Percentiles rank a stretch among this genome's conserved stretches.
These are phyloP conservation scores for Pseudopyrenochaeta lycopersici DNA, from an alignment of 2,329 filamentous ascomycete species.

Conservation along the genomic window DNA sequence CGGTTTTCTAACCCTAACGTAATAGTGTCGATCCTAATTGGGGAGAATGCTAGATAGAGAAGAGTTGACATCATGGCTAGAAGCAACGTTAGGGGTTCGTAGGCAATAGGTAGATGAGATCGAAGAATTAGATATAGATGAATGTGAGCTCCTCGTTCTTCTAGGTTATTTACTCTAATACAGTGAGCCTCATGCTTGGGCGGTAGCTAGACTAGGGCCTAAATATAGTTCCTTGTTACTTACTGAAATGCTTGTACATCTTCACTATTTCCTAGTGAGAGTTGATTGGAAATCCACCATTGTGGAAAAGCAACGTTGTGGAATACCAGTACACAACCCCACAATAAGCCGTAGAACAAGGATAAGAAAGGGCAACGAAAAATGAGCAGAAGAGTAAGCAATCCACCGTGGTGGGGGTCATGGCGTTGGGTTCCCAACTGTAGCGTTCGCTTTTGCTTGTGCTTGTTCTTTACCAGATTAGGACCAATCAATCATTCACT, in stretches of 20 bases:
- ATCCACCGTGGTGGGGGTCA: neutral
- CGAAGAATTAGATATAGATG: no score
- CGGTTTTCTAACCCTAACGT: neutral
- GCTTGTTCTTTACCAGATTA: neutral
- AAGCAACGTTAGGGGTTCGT: no score
- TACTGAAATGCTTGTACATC: no score
- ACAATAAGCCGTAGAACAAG: neutral
- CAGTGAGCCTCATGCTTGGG: no score
- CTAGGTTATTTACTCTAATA: no score
- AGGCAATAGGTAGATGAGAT: no score
- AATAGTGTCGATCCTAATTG: neutral
- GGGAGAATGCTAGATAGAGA: neutral
- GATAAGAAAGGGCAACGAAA: neutral
- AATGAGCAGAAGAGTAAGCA: neutral
- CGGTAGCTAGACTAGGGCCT: no score
- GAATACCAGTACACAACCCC: neutral
- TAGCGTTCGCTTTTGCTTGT: neutral
- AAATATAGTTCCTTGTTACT: no score
- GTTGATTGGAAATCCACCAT: neutral
- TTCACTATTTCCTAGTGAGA: neutral
- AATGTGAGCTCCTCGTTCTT: no score
- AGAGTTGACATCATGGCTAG: no score
- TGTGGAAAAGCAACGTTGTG: neutral
- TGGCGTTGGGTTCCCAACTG: neutral
- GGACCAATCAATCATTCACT: neutral